These are phyloP conservation scores for Solanum pennellii DNA, from an alignment of 257 asterid species.

Conservation along the genomic window DNA sequence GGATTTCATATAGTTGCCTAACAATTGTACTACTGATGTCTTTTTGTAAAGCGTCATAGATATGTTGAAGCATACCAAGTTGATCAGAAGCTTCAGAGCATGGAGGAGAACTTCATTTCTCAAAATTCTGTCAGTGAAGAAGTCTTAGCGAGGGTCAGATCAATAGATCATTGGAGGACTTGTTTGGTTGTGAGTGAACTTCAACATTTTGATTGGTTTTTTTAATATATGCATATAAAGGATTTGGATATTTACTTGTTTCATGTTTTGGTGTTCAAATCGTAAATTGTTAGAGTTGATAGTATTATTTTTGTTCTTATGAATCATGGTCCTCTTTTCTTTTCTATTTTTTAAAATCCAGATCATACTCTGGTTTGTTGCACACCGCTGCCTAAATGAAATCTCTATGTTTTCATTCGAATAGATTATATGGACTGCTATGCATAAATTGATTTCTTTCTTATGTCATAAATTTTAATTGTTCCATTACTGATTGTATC, in stretches of 20 bases:
- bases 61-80: constrained; percentile 79
- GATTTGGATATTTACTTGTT: background rate
- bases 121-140: constrained; percentile 29
- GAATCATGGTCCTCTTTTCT: background rate
- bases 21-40: constrained; percentile 2
- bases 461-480: background rate
- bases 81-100: constrained; percentile 48
- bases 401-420: background rate
- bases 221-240: background rate
- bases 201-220: background rate
- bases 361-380: background rate
- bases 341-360: background rate
- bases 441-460: background rate
- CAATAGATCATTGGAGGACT: constrained; percentile 65
- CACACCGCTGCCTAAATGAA: background rate
- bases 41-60: constrained; percentile 62
- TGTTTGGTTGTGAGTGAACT: constrained; percentile 68
- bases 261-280: background rate
- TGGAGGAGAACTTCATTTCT: constrained; percentile 63
- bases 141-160: constrained; percentile 33
- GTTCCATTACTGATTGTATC: background rate
- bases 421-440: background rate
- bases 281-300: background rate
- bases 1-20: constrained; percentile 2
- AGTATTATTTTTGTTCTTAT: background rate